A percentile compares a stretch with the other conserved stretches of the same genome.
Evolutionary conservation across 2,329 filamentous ascomycete genomes (phyloP).

Genomic region (Pseudopithomyces chartarum): DNA sequence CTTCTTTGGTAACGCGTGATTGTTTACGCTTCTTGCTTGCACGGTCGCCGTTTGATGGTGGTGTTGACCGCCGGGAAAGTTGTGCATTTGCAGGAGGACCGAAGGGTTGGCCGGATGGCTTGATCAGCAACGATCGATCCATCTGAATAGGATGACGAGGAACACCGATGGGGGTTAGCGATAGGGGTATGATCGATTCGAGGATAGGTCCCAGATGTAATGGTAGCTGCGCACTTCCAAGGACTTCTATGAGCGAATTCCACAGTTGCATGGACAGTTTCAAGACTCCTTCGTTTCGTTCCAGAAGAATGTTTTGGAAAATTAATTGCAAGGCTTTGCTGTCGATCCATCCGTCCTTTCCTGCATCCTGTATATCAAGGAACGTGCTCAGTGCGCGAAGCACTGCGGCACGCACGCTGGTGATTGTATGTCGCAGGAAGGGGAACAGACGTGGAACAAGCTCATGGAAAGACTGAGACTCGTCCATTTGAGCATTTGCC

Average conservation of each 20-base stretch:
- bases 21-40: constrained; percentile 81
- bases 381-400: constrained; percentile 93
- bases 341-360: constrained; percentile 87
- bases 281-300: constrained; percentile 83
- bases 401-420: constrained; percentile 90
- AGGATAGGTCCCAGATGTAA: constrained; percentile 77
- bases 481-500: constrained; percentile 72
- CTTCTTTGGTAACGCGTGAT: constrained; percentile 75
- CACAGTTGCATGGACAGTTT: constrained; percentile 86
- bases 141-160: constrained; percentile 89
- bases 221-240: constrained; percentile 70
- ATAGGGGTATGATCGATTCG: constrained; percentile 79
- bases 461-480: constrained; percentile 88
- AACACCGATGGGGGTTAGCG: constrained; percentile 89
- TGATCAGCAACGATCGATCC: constrained; percentile 87
- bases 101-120: constrained; percentile 88
- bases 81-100: constrained; percentile 52
- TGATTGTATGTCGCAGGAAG: constrained; percentile 96
- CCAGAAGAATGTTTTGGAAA: constrained; percentile 94
- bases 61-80: constrained; percentile 35
- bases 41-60: constrained; percentile 49
- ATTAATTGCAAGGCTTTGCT: constrained; percentile 85
- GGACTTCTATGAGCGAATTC: constrained; percentile 73
- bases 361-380: constrained; percentile 79
- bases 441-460: constrained; percentile 93